Percentiles rank a stretch among this genome's conserved stretches.
These are phyloP conservation scores for Primulina tabacum DNA, from an alignment of 257 asterid species.

Conservation along the genomic window DNA sequence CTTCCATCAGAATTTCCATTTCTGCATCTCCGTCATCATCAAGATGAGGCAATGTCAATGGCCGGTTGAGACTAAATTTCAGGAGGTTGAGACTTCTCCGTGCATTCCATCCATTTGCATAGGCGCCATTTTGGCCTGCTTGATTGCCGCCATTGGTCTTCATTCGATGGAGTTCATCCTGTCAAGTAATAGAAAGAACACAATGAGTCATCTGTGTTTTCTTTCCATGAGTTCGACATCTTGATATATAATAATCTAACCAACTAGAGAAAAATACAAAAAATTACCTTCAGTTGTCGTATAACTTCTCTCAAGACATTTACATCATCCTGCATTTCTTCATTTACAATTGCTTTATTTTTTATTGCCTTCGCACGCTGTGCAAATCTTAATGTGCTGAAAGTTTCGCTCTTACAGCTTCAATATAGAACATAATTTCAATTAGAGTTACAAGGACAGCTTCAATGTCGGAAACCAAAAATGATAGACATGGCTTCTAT, in stretches of 20 bases:
- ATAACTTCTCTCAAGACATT: conserved; percentile 79
- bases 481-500: conserved; percentile 12
- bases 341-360: conserved; percentile 85
- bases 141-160: conserved; percentile 54
- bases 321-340: conserved; percentile 96
- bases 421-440: conserved; percentile 26
- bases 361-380: conserved; percentile 98
- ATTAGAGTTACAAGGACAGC: conserved; percentile 1
- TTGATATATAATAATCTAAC: neutral
- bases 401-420: conserved; percentile 91
- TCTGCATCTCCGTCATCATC: conserved; percentile 90
- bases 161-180: conserved; percentile 81
- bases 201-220: neutral
- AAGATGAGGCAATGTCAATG: conserved; percentile 55
- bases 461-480: conserved; percentile 5
- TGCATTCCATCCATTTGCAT: conserved; percentile 81
- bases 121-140: conserved; percentile 52
- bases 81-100: conserved; percentile 88
- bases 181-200: conserved; percentile 8
- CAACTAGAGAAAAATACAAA: conserved; percentile 11
- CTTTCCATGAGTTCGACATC: neutral
- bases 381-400: conserved; percentile 94
- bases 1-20: conserved; percentile 79
- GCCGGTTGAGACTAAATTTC: conserved; percentile 86
- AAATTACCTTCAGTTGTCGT: conserved; percentile 64